phyloP scores from a whole-genome alignment of 495 filamentous ascomycete species.

The Tuber melanosporum region DNA sequence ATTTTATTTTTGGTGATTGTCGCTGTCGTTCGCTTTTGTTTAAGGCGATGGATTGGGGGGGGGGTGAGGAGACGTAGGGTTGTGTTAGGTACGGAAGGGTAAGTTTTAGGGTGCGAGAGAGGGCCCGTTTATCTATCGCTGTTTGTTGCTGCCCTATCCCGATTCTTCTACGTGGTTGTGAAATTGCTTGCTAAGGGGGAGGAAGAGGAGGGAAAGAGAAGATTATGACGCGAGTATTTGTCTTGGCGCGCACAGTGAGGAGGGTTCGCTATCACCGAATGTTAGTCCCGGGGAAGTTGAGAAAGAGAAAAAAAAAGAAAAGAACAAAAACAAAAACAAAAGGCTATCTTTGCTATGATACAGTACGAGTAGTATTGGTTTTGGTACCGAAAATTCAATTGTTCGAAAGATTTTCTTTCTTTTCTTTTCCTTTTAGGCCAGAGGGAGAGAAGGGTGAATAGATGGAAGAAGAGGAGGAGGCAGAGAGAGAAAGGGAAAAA shows the following conservation, averaged over 20 bases:
- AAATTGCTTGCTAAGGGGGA: background rate
- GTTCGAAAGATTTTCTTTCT: background rate
- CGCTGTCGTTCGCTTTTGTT: background rate
- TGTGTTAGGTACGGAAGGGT: background rate
- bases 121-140: background rate
- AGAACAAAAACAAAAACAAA: background rate
- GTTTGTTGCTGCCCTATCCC: background rate
- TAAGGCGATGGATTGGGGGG: background rate
- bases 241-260: background rate
- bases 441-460: background rate
- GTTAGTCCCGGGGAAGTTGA: background rate
- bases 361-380: background rate
- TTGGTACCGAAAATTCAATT: background rate
- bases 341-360: background rate
- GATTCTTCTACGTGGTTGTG: background rate
- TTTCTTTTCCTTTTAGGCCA: background rate
- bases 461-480: background rate
- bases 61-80: background rate
- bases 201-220: background rate
- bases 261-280: constrained; percentile 3
- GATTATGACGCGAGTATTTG: constrained; percentile 3
- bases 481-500: background rate
- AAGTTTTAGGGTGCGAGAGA: background rate
- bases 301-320: background rate
- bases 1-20: background rate